Base-by-base conservation (phyloP, 108 stramenopile genomes). In the Cyclostephanos invisitatus region DNA sequence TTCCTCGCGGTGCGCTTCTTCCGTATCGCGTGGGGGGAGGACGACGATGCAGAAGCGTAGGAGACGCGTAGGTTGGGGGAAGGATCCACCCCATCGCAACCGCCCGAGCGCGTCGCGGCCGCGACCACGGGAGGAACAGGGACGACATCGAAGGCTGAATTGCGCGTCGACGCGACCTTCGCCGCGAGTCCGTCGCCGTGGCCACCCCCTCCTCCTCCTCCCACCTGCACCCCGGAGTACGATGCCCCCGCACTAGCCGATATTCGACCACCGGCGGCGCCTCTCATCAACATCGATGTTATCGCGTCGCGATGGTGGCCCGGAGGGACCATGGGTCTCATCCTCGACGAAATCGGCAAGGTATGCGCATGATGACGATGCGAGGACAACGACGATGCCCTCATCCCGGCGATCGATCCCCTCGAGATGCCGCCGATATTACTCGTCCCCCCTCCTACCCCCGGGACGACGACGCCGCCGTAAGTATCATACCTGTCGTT, bases 1-100 rank as follows among this genome's bases (percentile, higher is more conserved):
- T 62, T 32, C 49, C 64, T 59, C 36, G 47, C 59, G 18, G 46
- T 47, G 28, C 48, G 60, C 49, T 62, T 48, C 9, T 11, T 24
- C 7, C 18, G 37, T n/a, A 28, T 32, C 24, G 60, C 17, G 2
- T 9, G 24, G 4, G 65, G 9, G 22, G 66, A 61, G 8, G 66
- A 62, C n/a, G 58, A 9, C 20, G 27, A 25, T 2, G 55, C 5
- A 5, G 46, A 56, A 9, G 55, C 22, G 15, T 49, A 49, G 20
- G 64, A 11, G 48, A 29, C 5, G 49, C 15, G 46, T 24, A 49
- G 1, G 65, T 28, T 7, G 65, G 18, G 32, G n/a, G 35, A 53
- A 3, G 27, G 62, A 22, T n/a, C 62, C 11, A 8, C 40, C 3
- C 40, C 40, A 8, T 40, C 40, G 40, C 40, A 3, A 11, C 11